A percentile compares a stretch with the other conserved stretches of the same genome.
phyloP scores from a whole-genome alignment of 73 alveolate genomes.

The Symbiodinium natans region DNA sequence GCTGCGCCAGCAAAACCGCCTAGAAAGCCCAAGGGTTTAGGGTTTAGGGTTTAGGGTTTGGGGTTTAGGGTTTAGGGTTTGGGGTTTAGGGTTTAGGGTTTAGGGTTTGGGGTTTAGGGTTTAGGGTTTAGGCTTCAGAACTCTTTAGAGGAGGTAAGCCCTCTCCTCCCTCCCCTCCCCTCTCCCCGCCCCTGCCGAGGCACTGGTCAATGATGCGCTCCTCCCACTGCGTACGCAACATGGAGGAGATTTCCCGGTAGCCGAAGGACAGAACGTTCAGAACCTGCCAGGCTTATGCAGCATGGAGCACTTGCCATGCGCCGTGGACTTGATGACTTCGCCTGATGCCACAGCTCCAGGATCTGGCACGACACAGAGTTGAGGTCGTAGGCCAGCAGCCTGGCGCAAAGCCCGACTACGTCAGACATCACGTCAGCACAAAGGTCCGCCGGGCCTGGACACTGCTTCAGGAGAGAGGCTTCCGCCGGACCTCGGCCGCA shows the following conservation, averaged over 20 bases:
- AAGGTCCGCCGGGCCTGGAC: constrained; percentile 27
- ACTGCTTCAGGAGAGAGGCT: constrained; percentile 46
- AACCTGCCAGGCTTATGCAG: neutral
- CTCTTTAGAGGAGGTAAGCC: neutral
- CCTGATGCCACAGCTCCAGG: constrained; percentile 72
- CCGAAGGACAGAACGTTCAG: constrained; percentile 23
- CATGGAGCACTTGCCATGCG: neutral
- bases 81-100: too few species aligned
- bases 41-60: too few species aligned
- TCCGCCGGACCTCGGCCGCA: constrained; percentile 47
- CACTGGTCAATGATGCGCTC: constrained; percentile 72
- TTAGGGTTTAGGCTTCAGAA: neutral
- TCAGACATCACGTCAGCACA: neutral
- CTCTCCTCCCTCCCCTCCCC: neutral
- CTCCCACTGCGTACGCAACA: constrained; percentile 70
- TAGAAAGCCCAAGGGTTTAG: too few species aligned
- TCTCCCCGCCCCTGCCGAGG: neutral
- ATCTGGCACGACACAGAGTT: constrained; percentile 54
- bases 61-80: too few species aligned
- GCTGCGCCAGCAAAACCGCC: too few species aligned
- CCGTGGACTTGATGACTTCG: too few species aligned
- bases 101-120: neutral
- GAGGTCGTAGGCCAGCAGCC: constrained; percentile 62
- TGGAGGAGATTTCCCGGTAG: constrained; percentile 52
- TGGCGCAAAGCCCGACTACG: neutral